phyloP scores from a whole-genome alignment of 2,329 filamentous ascomycete species.

The Paramyrothecium sp. region DNA sequence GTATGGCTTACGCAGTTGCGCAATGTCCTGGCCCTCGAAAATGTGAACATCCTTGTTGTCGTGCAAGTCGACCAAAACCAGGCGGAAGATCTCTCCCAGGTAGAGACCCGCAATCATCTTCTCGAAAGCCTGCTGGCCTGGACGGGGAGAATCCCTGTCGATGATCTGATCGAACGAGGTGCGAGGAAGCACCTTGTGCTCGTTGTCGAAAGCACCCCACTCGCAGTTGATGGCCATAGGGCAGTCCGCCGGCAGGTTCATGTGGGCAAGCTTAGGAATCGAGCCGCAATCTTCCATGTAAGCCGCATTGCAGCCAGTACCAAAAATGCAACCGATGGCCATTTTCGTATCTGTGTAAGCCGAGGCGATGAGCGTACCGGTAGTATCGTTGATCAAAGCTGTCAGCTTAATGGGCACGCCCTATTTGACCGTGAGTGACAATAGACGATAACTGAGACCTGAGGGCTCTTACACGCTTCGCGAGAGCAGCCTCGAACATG shows the following conservation, averaged over 20 bases:
- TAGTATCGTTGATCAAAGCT: conserved; percentile 96
- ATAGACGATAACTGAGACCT: not conserved
- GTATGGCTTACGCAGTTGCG: conserved; percentile 80
- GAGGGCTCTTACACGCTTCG: conserved; percentile 43
- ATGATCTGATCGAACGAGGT: conserved; percentile 85
- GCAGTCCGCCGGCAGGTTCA: conserved; percentile 80
- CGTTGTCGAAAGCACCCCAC: conserved; percentile 95
- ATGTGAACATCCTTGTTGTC: conserved; percentile 73
- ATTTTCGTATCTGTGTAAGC: conserved; percentile 93
- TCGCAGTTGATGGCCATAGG: conserved; percentile 98
- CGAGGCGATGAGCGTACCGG: conserved; percentile 92
- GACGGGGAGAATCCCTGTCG: conserved; percentile 87
- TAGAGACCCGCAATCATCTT: conserved; percentile 98
- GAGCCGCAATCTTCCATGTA: conserved; percentile 94
- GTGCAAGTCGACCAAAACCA: conserved; percentile 81
- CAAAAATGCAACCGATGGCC: conserved; percentile 97
- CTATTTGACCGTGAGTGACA: conserved; percentile 36
- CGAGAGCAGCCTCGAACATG: conserved; percentile 77
- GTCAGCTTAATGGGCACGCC: conserved; percentile 89
- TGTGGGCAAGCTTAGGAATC: conserved; percentile 89
- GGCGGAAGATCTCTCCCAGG: conserved; percentile 89
- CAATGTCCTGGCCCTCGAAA: conserved; percentile 81
- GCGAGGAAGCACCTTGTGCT: conserved; percentile 80
- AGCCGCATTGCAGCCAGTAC: conserved; percentile 95
- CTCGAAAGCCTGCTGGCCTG: conserved; percentile 92